Evolutionary conservation across 176 grass and related monocot genomes (phyloP).

Genomic region (Musa schizocarpa): DNA sequence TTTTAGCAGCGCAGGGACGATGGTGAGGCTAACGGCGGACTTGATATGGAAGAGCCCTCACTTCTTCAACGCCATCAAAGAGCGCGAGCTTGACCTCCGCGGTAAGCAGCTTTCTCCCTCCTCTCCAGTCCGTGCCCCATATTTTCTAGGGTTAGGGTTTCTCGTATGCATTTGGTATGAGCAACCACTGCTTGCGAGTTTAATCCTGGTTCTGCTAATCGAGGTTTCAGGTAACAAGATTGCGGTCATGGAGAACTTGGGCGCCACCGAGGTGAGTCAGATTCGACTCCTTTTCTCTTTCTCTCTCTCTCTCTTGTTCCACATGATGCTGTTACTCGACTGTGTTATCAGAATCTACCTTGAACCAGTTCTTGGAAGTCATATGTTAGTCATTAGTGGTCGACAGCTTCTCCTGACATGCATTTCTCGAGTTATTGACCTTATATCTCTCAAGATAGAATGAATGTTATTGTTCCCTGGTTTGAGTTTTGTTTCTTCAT

Average conservation of each 20-base stretch:
- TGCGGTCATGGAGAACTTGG: slow-evolving; percentile 78
- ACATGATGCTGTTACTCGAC: no score
- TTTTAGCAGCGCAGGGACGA: slow-evolving; percentile 16
- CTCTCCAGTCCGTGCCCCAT: background rate
- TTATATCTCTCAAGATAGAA: no score
- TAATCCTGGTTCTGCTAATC: background rate
- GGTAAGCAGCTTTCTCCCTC: slow-evolving; percentile 19
- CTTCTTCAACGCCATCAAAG: slow-evolving; percentile 98
- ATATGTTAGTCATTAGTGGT: background rate
- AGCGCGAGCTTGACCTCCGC: slow-evolving; percentile 82
- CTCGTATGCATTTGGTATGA: background rate
- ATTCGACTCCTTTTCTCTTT: background rate
- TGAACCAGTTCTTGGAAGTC: no score
- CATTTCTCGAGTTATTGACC: background rate
- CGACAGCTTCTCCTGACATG: background rate
- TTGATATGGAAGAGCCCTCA: slow-evolving; percentile 98
- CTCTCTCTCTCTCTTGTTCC: background rate
- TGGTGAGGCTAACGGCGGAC: slow-evolving; percentile 88
- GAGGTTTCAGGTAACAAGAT: slow-evolving; percentile 78
- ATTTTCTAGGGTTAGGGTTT: background rate
- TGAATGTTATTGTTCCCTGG: no score
- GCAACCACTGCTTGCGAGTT: background rate
- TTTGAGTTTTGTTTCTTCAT: no score
- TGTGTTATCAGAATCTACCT: no score
- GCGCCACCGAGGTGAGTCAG: slow-evolving; percentile 78